Percentiles rank a stretch among this genome's conserved stretches.
phyloP scores from a whole-genome alignment of 305 asterid genomes.

The Ajuga reptans region DNA sequence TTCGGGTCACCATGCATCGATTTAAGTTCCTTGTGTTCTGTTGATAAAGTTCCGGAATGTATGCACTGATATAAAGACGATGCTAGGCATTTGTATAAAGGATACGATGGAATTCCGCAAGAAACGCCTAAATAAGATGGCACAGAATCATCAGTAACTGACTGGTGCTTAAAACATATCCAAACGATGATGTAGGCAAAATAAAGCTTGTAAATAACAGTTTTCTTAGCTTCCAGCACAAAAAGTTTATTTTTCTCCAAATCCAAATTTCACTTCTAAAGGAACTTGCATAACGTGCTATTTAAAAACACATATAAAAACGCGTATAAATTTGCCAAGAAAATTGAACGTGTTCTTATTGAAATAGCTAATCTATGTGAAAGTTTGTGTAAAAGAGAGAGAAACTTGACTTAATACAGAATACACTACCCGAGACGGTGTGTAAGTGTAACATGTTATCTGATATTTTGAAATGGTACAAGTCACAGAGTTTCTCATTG shows the following conservation, averaged over 20 bases:
- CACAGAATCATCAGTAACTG: conserved; percentile 14
- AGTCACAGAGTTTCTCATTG: neutral
- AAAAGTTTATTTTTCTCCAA: too few species aligned
- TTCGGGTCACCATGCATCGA: conserved; percentile 28
- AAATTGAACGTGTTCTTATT: neutral
- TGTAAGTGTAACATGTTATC: neutral
- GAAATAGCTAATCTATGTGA: neutral
- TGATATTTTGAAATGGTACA: neutral
- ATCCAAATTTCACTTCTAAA: too few species aligned
- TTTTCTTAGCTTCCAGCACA: too few species aligned
- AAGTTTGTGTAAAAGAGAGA: neutral
- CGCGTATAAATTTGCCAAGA: neutral
- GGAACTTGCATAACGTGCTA: neutral
- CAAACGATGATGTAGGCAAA: neutral
- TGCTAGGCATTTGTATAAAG: conserved; percentile 66
- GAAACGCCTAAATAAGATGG: conserved; percentile 26
- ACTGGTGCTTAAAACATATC: neutral
- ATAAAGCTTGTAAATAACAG: neutral
- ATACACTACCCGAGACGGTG: neutral
- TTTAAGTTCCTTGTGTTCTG: conserved; percentile 22
- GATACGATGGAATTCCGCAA: conserved; percentile 55
- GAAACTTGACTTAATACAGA: neutral
- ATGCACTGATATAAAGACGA: conserved; percentile 42
- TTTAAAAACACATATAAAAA: too few species aligned
- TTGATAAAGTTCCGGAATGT: conserved; percentile 37